A percentile compares a stretch with the other conserved stretches of the same genome.
These are phyloP conservation scores for Drechslerella dactyloides DNA, from an alignment of 2,329 filamentous ascomycete species.

Conservation along the genomic window DNA sequence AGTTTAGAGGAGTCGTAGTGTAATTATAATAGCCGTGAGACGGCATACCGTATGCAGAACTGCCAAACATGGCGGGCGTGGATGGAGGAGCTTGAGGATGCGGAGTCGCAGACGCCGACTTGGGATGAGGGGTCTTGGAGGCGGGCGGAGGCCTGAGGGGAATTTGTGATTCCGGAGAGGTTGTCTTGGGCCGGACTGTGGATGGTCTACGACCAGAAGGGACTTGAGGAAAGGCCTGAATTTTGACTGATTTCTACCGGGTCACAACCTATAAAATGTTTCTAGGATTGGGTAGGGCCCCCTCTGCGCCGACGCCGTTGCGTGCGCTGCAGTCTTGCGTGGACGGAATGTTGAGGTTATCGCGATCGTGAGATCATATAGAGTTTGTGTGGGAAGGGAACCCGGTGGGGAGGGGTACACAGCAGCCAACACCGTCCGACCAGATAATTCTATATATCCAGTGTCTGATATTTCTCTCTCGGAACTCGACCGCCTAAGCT, in stretches of 20 bases:
- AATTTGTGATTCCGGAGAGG: conserved; percentile 50
- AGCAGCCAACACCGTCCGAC: conserved; percentile 16
- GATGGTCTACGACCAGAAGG: conserved; percentile 50
- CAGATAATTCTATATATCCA: conserved; percentile 29
- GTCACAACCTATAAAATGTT: conserved; percentile 48
- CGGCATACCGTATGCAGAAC: conserved; percentile 51
- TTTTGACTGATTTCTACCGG: conserved; percentile 50
- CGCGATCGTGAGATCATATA: conserved; percentile 46
- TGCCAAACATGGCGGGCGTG: conserved; percentile 47
- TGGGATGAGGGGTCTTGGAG: conserved; percentile 50
- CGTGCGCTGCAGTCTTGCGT: conserved; percentile 34
- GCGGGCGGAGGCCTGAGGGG: conserved; percentile 45
- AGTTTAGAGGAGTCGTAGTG: conserved; percentile 51
- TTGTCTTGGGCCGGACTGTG: conserved; percentile 50
- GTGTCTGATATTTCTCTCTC: conserved; percentile 5
- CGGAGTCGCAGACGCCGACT: conserved; percentile 50
- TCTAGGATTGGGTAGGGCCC: conserved; percentile 33
- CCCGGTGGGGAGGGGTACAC: conserved; percentile 21
- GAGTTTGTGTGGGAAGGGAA: conserved; percentile 4
- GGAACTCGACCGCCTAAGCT: background rate
- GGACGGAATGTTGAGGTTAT: conserved; percentile 40
- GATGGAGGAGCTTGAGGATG: conserved; percentile 44
- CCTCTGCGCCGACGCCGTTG: conserved; percentile 47
- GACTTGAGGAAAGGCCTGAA: conserved; percentile 50
- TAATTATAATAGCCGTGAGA: conserved; percentile 51